These are phyloP conservation scores for Neurospora terricola DNA, from an alignment of 495 filamentous ascomycete species.

Conservation along the genomic window DNA sequence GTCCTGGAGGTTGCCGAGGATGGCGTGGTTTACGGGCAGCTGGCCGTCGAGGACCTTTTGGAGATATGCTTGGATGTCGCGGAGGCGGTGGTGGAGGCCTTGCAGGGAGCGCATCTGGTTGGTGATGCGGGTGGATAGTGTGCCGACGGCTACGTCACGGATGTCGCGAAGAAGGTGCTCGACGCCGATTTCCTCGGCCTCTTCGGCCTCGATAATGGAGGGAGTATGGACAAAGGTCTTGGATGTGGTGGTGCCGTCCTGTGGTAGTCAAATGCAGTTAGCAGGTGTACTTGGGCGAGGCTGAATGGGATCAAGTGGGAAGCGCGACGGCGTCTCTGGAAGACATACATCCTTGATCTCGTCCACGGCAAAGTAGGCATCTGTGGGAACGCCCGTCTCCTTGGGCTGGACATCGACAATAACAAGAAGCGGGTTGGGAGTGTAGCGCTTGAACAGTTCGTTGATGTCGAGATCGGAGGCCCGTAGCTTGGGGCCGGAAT, in stretches of 20 bases:
- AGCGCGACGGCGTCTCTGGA: background rate
- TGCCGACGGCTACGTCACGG: conserved; percentile 94
- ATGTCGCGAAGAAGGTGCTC: conserved; percentile 97
- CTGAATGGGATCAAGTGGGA: conserved; percentile 1
- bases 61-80: conserved; percentile 90
- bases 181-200: conserved; percentile 97
- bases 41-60: conserved; percentile 90
- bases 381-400: conserved; percentile 93
- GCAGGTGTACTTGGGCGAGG: background rate
- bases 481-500: conserved; percentile 92
- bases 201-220: conserved; percentile 96
- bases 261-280: background rate
- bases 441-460: conserved; percentile 98
- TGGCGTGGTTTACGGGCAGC: conserved; percentile 92
- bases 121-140: conserved; percentile 94
- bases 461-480: conserved; percentile 99
- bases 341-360: conserved; percentile 95
- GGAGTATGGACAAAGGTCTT: conserved; percentile 99
- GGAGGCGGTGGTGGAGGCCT: conserved; percentile 87
- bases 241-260: conserved; percentile 96
- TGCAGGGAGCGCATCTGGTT: conserved; percentile 96
- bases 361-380: conserved; percentile 98
- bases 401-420: conserved; percentile 99
- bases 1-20: conserved; percentile 94
- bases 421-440: conserved; percentile 87